Percentiles rank a stretch among this genome's conserved stretches.
Evolutionary conservation across 768 basidiomycete genomes (phyloP).

Genomic region (Cystobasidium ongulense): DNA sequence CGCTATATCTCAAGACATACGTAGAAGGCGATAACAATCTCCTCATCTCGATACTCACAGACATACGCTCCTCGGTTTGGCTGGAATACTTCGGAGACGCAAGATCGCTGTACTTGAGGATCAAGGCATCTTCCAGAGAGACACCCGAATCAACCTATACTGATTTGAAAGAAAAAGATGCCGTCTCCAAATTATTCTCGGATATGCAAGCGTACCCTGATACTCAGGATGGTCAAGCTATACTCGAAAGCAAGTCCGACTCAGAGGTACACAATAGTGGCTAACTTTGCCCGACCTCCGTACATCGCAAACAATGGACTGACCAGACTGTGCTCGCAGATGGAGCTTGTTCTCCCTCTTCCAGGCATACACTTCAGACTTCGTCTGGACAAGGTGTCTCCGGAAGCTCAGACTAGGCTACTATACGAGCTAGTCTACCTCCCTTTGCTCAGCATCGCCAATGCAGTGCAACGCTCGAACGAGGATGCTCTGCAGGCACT

Average conservation of each 20-base stretch:
- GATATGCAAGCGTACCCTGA: not conserved
- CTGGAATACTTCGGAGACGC: slow-evolving; percentile 4
- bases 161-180: not conserved
- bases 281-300: not conserved
- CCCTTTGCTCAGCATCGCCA: slow-evolving; percentile 2
- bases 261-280: not conserved
- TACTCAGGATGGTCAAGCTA: not conserved
- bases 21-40: not conserved
- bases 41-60: not conserved
- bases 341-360: slow-evolving; percentile 11
- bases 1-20: slow-evolving; percentile 10
- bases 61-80: slow-evolving; percentile 11
- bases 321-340: not conserved
- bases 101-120: not conserved
- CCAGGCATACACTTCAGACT: not conserved
- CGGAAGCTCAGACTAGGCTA: not conserved
- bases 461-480: not conserved
- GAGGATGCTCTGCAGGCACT: not conserved
- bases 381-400: slow-evolving; percentile 6
- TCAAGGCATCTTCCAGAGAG: slow-evolving; percentile 2
- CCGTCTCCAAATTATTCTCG: not conserved
- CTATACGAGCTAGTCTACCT: slow-evolving; percentile 2
- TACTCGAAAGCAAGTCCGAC: not conserved
- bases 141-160: not conserved
- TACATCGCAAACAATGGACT: not conserved